These are phyloP conservation scores for Cryptococcus sp. DNA, from an alignment of 1,284 basidiomycete species.

Conservation along the genomic window DNA sequence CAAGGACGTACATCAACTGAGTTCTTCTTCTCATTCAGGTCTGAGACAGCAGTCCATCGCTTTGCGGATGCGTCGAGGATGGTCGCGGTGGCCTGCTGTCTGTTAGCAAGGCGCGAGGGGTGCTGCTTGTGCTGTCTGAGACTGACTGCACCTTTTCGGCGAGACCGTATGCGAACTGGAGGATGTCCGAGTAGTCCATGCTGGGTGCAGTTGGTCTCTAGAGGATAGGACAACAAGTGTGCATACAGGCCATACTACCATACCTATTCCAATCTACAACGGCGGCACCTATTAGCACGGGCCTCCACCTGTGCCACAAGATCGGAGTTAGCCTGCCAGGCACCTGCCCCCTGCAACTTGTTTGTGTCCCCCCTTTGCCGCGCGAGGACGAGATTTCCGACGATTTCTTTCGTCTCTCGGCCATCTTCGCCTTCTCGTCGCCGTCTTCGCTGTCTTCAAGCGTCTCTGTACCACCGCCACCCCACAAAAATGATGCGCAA, in stretches of 20 bases:
- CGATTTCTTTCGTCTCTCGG: background rate
- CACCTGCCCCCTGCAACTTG: too few relatives aligned
- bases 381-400: background rate
- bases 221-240: background rate
- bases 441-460: background rate
- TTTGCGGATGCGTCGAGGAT: constrained; percentile 28
- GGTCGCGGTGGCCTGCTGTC: constrained; percentile 15
- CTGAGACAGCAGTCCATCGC: constrained; percentile 22
- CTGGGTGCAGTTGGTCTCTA: background rate
- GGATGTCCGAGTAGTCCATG: constrained; percentile 24
- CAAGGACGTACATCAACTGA: constrained; percentile 57
- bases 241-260: too few relatives aligned
- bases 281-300: too few relatives aligned
- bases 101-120: background rate
- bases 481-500: constrained; percentile 15
- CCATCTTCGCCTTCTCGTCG: background rate
- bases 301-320: too few relatives aligned
- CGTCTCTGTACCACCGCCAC: background rate
- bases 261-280: too few relatives aligned
- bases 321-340: too few relatives aligned
- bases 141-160: constrained; percentile 23
- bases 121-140: background rate
- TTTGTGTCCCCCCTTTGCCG: too few relatives aligned
- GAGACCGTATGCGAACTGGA: constrained; percentile 28
- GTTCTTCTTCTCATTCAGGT: constrained; percentile 36